Evolutionary conservation across 495 filamentous ascomycete species (phyloP).

Genomic region (Penicillium soppii): DNA sequence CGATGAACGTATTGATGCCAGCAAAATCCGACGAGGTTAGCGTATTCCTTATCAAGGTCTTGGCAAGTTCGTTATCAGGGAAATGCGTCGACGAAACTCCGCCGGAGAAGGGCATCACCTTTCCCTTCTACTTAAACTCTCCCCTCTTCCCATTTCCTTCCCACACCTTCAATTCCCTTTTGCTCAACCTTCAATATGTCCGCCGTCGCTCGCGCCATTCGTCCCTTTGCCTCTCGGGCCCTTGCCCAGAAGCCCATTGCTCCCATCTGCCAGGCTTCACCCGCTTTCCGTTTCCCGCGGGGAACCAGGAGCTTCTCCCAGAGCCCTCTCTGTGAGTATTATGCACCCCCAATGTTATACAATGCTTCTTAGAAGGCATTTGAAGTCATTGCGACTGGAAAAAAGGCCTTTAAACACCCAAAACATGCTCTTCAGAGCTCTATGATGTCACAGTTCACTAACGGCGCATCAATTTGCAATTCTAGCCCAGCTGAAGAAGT

Average conservation of each 20-base stretch:
- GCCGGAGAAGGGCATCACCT: slow-evolving; percentile 26
- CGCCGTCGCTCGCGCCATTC: slow-evolving; percentile 38
- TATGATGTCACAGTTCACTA: slow-evolving; percentile 18
- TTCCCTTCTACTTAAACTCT: slow-evolving; percentile 30
- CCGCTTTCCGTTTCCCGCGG: slow-evolving; percentile 51
- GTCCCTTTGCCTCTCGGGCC: slow-evolving; percentile 43
- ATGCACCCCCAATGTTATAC: slow-evolving; percentile 9
- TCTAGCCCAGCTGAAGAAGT: slow-evolving; percentile 68
- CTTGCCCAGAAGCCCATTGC: slow-evolving; percentile 44
- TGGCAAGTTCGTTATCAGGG: slow-evolving; percentile 28
- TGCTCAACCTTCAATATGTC: slow-evolving; percentile 32
- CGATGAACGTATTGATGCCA: slow-evolving; percentile 8
- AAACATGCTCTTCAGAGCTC: slow-evolving; percentile 2
- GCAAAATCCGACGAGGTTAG: slow-evolving; percentile 31
- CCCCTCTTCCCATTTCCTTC: slow-evolving; percentile 20
- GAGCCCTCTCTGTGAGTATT: slow-evolving; percentile 44
- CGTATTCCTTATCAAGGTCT: slow-evolving; percentile 29
- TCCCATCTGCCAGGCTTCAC: slow-evolving; percentile 35
- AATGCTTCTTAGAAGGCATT: background rate
- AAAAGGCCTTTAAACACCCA: background rate
- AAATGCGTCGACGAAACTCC: slow-evolving; percentile 15
- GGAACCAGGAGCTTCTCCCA: slow-evolving; percentile 51
- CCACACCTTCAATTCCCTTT: slow-evolving; percentile 20
- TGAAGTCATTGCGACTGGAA: background rate
- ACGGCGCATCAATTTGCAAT: slow-evolving; percentile 18